Evolutionary conservation across 23 red algal species (phyloP).

Genomic region (Gracilaria domingensis): DNA sequence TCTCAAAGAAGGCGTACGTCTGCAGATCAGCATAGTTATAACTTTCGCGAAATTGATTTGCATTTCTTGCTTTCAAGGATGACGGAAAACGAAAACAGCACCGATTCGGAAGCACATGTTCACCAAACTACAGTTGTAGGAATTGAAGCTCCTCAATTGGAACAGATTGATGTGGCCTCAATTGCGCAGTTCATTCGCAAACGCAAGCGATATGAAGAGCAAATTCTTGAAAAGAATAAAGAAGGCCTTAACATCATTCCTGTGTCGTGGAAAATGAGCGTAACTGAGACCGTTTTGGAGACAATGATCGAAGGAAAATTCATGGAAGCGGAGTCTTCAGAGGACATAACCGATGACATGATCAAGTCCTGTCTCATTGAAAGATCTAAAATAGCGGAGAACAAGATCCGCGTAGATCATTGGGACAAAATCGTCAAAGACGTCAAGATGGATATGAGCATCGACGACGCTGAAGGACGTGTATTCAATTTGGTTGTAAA

Average conservation of each 20-base stretch:
- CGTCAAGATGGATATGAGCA: conserved; percentile 38
- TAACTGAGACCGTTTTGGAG: background rate
- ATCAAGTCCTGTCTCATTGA: conserved; percentile 3
- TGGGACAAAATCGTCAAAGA: conserved; percentile 8
- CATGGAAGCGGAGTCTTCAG: background rate
- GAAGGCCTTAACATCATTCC: conserved; percentile 43
- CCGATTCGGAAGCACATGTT: background rate
- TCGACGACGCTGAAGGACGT: conserved; percentile 16
- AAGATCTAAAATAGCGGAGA: background rate
- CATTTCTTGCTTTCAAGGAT: background rate
- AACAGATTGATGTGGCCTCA: background rate
- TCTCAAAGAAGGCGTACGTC: no score
- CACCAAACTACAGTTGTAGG: no score
- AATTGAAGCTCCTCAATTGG: conserved; percentile 28
- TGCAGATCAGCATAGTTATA: conserved; percentile 10
- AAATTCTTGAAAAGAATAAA: conserved; percentile 30
- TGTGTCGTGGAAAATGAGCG: background rate
- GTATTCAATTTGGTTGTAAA: conserved; percentile 22
- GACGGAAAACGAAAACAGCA: background rate
- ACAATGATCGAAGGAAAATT: conserved; percentile 11
- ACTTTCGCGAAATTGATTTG: background rate
- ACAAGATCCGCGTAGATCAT: background rate
- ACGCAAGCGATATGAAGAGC: conserved; percentile 32
- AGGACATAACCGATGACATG: conserved; percentile 14
- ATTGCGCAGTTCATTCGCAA: conserved; percentile 23